phyloP scores from a whole-genome alignment of 345 rosid species.

The Aurinia saxatilis region DNA sequence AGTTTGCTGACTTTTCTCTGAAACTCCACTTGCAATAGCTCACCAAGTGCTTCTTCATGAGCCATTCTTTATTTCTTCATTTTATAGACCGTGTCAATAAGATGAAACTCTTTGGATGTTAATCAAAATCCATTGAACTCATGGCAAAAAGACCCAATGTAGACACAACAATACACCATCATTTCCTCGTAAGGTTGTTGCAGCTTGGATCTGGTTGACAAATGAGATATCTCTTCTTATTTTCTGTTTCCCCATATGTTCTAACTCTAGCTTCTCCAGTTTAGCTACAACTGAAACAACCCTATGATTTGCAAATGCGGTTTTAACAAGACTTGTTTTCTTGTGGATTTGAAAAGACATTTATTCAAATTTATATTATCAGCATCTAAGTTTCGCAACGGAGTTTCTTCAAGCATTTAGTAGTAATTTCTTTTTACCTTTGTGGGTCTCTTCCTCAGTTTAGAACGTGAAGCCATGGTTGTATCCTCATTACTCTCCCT shows the following conservation, averaged over 20 bases:
- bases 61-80: too few species aligned
- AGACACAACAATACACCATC: neutral
- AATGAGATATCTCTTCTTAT: slow-evolving; percentile 45
- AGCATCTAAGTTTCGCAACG: too few species aligned
- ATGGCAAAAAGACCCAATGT: slow-evolving; percentile 19
- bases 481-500: slow-evolving; percentile 26
- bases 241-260: slow-evolving; percentile 47
- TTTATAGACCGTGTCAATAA: too few species aligned
- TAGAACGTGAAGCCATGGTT: slow-evolving; percentile 22
- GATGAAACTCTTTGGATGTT: too few species aligned
- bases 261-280: slow-evolving; percentile 57
- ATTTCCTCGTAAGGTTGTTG: slow-evolving; percentile 44
- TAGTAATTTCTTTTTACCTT: slow-evolving; percentile 44
- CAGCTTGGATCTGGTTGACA: slow-evolving; percentile 77
- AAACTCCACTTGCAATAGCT: too few species aligned
- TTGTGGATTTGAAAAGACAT: slow-evolving; percentile 44
- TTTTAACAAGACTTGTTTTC: slow-evolving; percentile 31
- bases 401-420: too few species aligned
- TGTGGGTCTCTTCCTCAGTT: slow-evolving; percentile 45
- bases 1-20: too few species aligned
- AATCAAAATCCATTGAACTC: slow-evolving; percentile 9
- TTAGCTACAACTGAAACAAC: slow-evolving; percentile 29
- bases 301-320: slow-evolving; percentile 24
- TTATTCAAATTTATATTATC: too few species aligned
- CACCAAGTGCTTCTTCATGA: too few species aligned